Evolutionary conservation across 495 filamentous ascomycete species (phyloP), one percentile per base, ranked within the genome.

Genomic region (Sabuloglossum arenarium): DNA sequence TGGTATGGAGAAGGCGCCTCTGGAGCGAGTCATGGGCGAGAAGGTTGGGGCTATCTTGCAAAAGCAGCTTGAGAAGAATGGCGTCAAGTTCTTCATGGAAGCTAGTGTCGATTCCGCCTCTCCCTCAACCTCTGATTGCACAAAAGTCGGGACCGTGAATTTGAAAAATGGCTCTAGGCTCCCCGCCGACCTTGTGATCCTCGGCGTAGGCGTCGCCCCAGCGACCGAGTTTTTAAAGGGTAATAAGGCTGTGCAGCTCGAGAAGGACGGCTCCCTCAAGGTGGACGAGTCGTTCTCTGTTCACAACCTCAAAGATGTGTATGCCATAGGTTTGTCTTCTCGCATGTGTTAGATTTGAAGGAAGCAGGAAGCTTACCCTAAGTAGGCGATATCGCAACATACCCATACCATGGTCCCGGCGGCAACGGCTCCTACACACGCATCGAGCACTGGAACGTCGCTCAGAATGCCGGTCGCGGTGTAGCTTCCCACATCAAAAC

Each of bases 361-460:
- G 16, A 2, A 14, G 34, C 12, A 37, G 16, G 16, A 5, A 21
- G 11, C 39, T 43, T 21, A 43, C 3, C 16, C 47, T 30, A 12
- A 23, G 28, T n/a, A 51, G 47, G 91, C 52, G 91, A 98, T 65
- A 97, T 98, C 56, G 89, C 91, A 8, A 91, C 88, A 1, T 95
- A 87, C 64, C 90, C 90, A 0, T 98, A 96, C 70, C 77, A 87
- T 65, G 89, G 90, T 1, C 89, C 90, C 0, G 87, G 86, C n/a
- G 34, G 39, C 1, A 70, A 81, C 59, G 84, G 86, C 55, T 73
- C 70, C 4, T 72, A 72, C 27, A 77, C 75, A 1, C 73, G 86
- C 56, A 94, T 95, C 67, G 93, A 98, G 71, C 91, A 98, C 66
- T 98, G 89, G 90, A 88, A 96, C 66, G 91, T 98, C 1, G 91